phyloP scores from a whole-genome alignment of 2,329 filamentous ascomycete genomes.

The Dothistroma pini region DNA sequence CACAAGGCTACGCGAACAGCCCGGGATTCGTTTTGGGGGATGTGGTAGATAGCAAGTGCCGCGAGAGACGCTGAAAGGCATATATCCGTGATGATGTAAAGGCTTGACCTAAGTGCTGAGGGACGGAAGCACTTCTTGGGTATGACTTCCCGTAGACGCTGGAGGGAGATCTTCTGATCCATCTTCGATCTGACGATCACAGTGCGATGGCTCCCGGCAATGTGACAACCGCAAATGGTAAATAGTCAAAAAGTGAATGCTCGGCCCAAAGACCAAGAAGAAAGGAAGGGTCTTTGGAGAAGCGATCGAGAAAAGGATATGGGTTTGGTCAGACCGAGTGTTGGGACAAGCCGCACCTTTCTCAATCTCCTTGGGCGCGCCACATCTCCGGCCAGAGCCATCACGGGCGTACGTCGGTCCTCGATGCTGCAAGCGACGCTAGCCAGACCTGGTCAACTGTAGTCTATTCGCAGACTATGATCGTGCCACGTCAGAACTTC shows the following conservation, averaged over 20 bases:
- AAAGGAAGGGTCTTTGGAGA: background rate
- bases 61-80: background rate
- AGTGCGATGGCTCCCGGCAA: too few species aligned
- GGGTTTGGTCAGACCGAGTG: background rate
- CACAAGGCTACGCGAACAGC: constrained; percentile 1
- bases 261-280: background rate
- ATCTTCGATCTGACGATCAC: too few species aligned
- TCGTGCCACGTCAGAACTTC: too few species aligned
- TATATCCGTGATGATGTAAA: background rate
- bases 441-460: too few species aligned
- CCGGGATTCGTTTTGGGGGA: background rate
- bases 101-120: background rate
- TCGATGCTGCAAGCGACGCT: too few species aligned
- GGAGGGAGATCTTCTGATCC: background rate
- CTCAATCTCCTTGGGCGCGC: background rate
- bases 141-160: background rate
- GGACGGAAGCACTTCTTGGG: background rate
- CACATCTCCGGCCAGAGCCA: background rate
- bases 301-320: background rate
- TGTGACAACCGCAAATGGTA: too few species aligned
- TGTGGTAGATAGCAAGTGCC: background rate
- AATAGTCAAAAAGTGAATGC: background rate
- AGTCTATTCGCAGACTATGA: too few species aligned
- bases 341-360: background rate
- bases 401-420: background rate